These are phyloP conservation scores for Tilletia setariae DNA, from an alignment of 1,284 basidiomycete genomes.

Conservation along the genomic window DNA sequence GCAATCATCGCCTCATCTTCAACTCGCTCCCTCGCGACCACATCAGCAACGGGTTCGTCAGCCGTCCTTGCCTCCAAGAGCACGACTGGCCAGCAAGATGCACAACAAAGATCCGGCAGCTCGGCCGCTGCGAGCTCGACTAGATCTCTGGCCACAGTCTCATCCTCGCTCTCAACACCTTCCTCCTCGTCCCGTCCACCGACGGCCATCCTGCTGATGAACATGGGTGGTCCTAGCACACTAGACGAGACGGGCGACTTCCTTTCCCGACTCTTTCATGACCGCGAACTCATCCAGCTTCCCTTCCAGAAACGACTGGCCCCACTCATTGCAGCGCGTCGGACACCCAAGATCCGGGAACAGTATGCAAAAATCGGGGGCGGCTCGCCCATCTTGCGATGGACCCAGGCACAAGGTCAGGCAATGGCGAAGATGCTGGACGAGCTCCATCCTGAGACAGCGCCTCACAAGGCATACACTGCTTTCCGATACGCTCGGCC, in stretches of 20 bases:
- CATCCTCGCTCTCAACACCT: background rate
- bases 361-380: constrained; percentile 95
- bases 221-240: constrained; percentile 95
- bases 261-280: constrained; percentile 87
- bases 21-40: too few relatives aligned
- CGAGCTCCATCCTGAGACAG: constrained; percentile 83
- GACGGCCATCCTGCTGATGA: constrained; percentile 89
- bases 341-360: constrained; percentile 90
- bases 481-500: constrained; percentile 69
- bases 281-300: constrained; percentile 86
- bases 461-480: constrained; percentile 93
- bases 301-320: constrained; percentile 86
- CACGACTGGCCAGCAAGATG: too few relatives aligned
- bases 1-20: too few relatives aligned
- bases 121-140: background rate
- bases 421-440: constrained; percentile 87
- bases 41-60: too few relatives aligned
- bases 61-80: too few relatives aligned
- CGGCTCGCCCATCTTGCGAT: constrained; percentile 92
- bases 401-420: constrained; percentile 83
- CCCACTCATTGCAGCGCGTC: constrained; percentile 80
- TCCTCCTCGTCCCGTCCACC: constrained; percentile 21
- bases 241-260: constrained; percentile 62
- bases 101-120: too few relatives aligned
- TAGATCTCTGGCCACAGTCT: background rate